These are phyloP conservation scores for Metarhizium rileyi DNA, from an alignment of 2,329 filamentous ascomycete species.

Conservation along the genomic window DNA sequence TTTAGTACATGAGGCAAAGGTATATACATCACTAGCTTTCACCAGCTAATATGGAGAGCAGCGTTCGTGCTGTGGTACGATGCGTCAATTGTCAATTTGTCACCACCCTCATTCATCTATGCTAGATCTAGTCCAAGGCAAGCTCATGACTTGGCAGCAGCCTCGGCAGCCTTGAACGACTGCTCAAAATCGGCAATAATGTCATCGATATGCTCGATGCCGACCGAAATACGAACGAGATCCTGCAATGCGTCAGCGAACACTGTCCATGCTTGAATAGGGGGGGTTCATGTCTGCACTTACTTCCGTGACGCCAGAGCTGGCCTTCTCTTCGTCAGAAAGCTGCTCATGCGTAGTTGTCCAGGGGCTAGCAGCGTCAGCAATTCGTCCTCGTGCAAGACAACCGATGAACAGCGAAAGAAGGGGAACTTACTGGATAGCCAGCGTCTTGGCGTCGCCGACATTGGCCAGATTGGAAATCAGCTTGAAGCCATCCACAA, in stretches of 20 bases:
- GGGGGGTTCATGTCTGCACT: conserved; percentile 7
- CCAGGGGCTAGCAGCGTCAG: conserved; percentile 50
- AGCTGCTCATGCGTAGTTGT: conserved; percentile 92
- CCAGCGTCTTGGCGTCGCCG: conserved; percentile 88
- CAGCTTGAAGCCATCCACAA: conserved; percentile 91
- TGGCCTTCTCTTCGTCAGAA: conserved; percentile 66
- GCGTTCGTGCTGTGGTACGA: background rate
- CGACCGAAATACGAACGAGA: conserved; percentile 88
- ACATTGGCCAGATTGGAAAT: conserved; percentile 96
- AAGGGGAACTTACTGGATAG: conserved; percentile 54
- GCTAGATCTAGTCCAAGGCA: background rate
- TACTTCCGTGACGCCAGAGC: conserved; percentile 73
- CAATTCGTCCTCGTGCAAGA: background rate
- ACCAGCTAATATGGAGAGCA: too few relatives aligned
- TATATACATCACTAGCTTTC: too few relatives aligned
- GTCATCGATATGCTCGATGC: conserved; percentile 93
- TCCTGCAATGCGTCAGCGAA: conserved; percentile 40
- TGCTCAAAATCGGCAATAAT: conserved; percentile 95
- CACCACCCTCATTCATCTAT: background rate
- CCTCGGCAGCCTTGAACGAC: conserved; percentile 58
- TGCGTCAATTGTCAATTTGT: background rate
- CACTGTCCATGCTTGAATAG: background rate
- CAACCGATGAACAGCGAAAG: too few relatives aligned
- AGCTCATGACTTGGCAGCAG: conserved; percentile 21
- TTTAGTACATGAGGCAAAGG: too few relatives aligned